Evolutionary conservation across 306 rosid genomes (phyloP), one percentile per base, ranked within the genome.

Genomic region (Carpinus viminea): DNA sequence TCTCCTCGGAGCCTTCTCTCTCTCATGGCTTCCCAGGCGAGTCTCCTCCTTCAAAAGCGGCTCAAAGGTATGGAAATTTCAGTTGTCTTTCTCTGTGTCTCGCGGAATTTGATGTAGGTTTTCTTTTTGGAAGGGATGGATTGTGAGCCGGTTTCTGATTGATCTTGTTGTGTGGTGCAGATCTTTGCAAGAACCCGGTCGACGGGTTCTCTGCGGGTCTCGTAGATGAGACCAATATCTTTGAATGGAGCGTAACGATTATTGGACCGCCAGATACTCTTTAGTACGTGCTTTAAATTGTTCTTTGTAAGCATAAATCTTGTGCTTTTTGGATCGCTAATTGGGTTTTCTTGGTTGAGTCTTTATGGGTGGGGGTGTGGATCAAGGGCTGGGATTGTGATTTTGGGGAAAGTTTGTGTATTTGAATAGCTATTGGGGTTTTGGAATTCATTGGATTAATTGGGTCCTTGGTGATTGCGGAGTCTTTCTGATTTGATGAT

Each of bases 181-280:
- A 95, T 95, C 98, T 95, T 90, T 91, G 98, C 89, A 95, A 88
- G 78, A 81, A 91, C 65, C 98, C 98, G 0, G 98, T 95, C 5
- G 98, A 92, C 41, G 98, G 98, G 0, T 95, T 95, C 85, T 95
- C 98, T 10, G 98, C 98, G 4, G 98, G 98, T 79, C 90, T 95
- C 72, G 96, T 95, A 0, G 97, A 92, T 20, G 98, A 95, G 81
- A 88, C 4, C 77, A 92, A 92, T 87, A 91, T 95, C 71, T 95
- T 95, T 70, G 98, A 95, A 79, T 95, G 98, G 98, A 95, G 98
- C 85, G 98, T 95, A 57, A 95, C 98, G 53, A 78, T 95, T 84
- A 95, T 95, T 85, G 98, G 98, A 55, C 98, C 98, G 11, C 98
- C 98, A 7, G 98, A 95, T 88, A 95, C 98, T 79, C 98, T 92